Conservation (phyloP, 768 basidiomycete species). For the Lentinula guzmanii region DNA sequence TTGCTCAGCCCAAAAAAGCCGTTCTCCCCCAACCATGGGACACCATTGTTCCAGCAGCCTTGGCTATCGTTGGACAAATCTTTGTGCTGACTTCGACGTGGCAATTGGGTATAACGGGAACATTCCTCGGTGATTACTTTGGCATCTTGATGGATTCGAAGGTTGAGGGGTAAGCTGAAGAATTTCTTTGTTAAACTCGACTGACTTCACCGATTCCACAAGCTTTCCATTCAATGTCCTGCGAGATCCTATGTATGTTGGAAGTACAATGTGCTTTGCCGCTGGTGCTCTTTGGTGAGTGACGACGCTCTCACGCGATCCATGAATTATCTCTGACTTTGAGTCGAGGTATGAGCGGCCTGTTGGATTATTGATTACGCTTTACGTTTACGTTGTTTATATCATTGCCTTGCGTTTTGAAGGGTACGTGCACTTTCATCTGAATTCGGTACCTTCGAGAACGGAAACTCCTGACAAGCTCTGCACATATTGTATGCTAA, state of each 20-base stretch:
- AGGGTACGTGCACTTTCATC: conserved; percentile 51
- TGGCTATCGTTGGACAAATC: conserved; percentile 72
- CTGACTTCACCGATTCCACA: background rate
- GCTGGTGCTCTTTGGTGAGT: conserved; percentile 83
- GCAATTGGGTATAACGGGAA: conserved; percentile 89
- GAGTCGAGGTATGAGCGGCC: conserved; percentile 75
- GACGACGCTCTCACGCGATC: background rate
- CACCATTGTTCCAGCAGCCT: conserved; percentile 48
- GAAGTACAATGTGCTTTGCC: conserved; percentile 85
- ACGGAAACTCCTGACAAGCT: too few relatives aligned
- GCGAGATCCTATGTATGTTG: conserved; percentile 95
- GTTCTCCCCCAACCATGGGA: conserved; percentile 63
- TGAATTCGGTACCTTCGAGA: background rate
- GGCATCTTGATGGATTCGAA: conserved; percentile 82
- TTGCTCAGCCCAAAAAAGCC: conserved; percentile 64
- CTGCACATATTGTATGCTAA: too few relatives aligned
- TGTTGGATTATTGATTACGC: conserved; percentile 72
- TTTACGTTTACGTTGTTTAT: conserved; percentile 83
- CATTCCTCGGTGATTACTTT: conserved; percentile 84
- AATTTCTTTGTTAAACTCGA: background rate
- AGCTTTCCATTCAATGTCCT: conserved; percentile 94
- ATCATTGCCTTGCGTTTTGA: conserved; percentile 80
- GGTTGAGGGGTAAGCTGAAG: conserved; percentile 60
- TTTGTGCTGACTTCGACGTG: conserved; percentile 87
- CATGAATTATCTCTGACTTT: background rate